phyloP scores from a whole-genome alignment of 1,284 basidiomycete genomes.

The Phlebopus sp. region DNA sequence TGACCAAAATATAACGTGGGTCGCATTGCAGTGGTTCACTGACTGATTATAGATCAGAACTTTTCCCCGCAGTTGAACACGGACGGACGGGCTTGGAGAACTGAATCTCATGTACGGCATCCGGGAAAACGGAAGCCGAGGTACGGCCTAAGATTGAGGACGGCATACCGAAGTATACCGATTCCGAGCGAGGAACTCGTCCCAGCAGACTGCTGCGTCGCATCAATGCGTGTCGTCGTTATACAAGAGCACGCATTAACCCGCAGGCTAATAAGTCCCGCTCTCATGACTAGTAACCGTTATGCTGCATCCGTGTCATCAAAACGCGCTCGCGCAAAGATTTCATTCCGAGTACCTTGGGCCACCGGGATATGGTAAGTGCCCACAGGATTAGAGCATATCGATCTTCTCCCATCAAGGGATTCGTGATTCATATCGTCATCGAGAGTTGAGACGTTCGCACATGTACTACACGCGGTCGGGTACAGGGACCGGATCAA shows the following conservation, averaged over 20 bases:
- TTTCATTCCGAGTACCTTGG: slow-evolving; percentile 13
- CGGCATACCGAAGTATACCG: too few relatives aligned
- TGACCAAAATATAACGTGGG: slow-evolving; percentile 7
- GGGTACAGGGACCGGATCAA: slow-evolving; percentile 1
- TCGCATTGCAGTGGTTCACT: slow-evolving; percentile 1
- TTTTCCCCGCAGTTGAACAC: slow-evolving; percentile 2
- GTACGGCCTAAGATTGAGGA: too few relatives aligned
- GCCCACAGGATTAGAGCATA: slow-evolving; percentile 16
- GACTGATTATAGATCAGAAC: slow-evolving; percentile 10
- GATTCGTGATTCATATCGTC: slow-evolving; percentile 16
- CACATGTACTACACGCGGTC: slow-evolving; percentile 10
- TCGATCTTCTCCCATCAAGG: slow-evolving; percentile 15
- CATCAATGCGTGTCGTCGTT: neutral
- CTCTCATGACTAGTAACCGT: slow-evolving; percentile 6
- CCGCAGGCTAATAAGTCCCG: neutral
- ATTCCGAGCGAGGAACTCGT: too few relatives aligned
- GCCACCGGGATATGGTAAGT: slow-evolving; percentile 11
- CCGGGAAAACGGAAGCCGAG: too few relatives aligned
- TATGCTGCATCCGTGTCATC: slow-evolving; percentile 17
- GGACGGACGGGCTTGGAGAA: too few relatives aligned
- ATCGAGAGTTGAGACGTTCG: slow-evolving; percentile 7
- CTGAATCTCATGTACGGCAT: too few relatives aligned
- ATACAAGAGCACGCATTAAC: neutral
- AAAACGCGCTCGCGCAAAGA: slow-evolving; percentile 20
- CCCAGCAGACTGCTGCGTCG: too few relatives aligned